A percentile compares a stretch with the other conserved stretches of the same genome.
These are phyloP conservation scores for Paraphoma sp. DNA, from an alignment of 2,329 filamentous ascomycete genomes.

Conservation along the genomic window DNA sequence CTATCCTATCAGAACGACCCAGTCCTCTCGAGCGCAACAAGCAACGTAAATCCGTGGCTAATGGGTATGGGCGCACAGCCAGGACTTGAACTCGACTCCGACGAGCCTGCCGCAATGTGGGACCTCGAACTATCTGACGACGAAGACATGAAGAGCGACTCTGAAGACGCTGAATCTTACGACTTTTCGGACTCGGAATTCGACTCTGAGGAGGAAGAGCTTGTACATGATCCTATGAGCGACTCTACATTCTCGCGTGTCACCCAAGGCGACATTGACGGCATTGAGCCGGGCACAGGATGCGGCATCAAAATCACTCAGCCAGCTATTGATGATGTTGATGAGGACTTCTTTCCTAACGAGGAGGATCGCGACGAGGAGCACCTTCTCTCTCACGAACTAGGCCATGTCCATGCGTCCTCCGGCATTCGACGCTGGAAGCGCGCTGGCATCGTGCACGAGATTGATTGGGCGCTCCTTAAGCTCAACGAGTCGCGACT, in stretches of 20 bases:
- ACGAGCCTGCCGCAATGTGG: slow-evolving; percentile 39
- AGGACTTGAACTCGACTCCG: slow-evolving; percentile 36
- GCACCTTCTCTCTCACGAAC: slow-evolving; percentile 76
- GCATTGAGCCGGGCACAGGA: slow-evolving; percentile 75
- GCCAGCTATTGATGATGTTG: slow-evolving; percentile 86
- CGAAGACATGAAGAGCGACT: slow-evolving; percentile 55
- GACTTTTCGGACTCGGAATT: slow-evolving; percentile 67
- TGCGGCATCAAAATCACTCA: slow-evolving; percentile 86
- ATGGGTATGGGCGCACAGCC: slow-evolving; percentile 47
- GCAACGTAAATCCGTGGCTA: slow-evolving; percentile 39
- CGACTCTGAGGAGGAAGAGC: slow-evolving; percentile 39
- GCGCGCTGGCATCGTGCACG: slow-evolving; percentile 76
- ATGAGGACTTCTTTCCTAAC: slow-evolving; percentile 81
- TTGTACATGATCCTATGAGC: slow-evolving; percentile 35
- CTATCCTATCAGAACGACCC: slow-evolving; percentile 35
- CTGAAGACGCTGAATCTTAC: slow-evolving; percentile 38
- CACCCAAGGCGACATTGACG: slow-evolving; percentile 72
- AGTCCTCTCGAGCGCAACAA: slow-evolving; percentile 53
- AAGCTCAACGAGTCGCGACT: slow-evolving; percentile 75
- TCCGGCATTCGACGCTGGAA: slow-evolving; percentile 83
- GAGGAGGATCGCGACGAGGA: slow-evolving; percentile 78
- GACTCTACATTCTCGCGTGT: slow-evolving; percentile 37
- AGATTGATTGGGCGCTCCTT: slow-evolving; percentile 95
- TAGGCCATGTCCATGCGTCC: slow-evolving; percentile 87
- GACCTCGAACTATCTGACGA: slow-evolving; percentile 62